These are phyloP conservation scores for Smallanthus sonchifolius DNA, from an alignment of 129 eudicot species.

Conservation along the genomic window DNA sequence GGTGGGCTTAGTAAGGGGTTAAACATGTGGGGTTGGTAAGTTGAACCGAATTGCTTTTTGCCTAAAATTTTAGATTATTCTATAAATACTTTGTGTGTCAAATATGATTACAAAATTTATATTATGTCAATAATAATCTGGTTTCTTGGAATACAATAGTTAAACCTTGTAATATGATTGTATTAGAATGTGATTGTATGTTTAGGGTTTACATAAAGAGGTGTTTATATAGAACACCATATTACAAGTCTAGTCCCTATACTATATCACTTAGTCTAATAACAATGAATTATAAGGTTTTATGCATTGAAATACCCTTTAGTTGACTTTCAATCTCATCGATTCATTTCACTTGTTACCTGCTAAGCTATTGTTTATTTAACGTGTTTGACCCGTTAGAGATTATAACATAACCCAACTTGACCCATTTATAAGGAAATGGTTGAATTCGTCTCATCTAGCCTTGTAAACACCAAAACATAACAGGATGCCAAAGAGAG, in stretches of 20 bases:
- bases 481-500: not conserved
- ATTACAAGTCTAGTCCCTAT: no score
- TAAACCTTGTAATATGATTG: no score
- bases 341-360: not conserved
- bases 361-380: not conserved
- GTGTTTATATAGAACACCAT: no score
- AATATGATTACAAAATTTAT: not conserved
- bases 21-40: not conserved
- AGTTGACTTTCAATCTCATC: not conserved
- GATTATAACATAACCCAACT: not conserved
- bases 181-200: no score
- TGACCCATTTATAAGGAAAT: not conserved
- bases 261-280: no score
- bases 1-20: not conserved
- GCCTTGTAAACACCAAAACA: not conserved
- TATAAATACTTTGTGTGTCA: not conserved
- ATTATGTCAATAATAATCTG: not conserved
- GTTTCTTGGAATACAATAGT: not conserved
- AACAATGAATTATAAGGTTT: not conserved
- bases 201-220: no score
- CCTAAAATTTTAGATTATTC: not conserved
- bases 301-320: not conserved
- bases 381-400: not conserved
- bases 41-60: not conserved
- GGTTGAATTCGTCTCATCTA: not conserved